Conservation (phyloP, 2,329 filamentous ascomycete genomes). For the Pseudogymnoascus sp. region DNA sequence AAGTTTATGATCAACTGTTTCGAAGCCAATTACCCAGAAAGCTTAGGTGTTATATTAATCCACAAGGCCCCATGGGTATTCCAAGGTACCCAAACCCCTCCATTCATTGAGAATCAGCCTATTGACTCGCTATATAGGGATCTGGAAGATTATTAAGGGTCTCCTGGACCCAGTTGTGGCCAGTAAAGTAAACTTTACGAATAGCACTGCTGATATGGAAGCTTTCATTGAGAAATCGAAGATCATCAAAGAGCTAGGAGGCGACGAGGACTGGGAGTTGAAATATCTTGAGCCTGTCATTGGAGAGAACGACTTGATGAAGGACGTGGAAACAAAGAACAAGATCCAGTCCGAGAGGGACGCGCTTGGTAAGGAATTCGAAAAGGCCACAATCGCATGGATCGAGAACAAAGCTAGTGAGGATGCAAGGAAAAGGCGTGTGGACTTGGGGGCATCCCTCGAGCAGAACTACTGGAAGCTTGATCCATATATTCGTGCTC, state of each 20-base stretch:
- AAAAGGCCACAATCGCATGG: conserved; percentile 70
- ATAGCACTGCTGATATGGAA: conserved; percentile 69
- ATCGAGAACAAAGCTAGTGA: conserved; percentile 46
- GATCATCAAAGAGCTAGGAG: conserved; percentile 78
- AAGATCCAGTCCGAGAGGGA: conserved; percentile 57
- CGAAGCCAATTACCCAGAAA: conserved; percentile 96
- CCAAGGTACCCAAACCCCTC: conserved; percentile 53
- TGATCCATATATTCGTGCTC: conserved; percentile 78
- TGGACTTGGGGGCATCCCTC: conserved; percentile 55
- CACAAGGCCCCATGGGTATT: conserved; percentile 98
- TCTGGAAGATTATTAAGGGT: conserved; percentile 90
- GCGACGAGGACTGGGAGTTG: conserved; percentile 79
- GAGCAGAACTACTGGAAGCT: conserved; percentile 77
- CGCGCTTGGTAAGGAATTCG: conserved; percentile 63
- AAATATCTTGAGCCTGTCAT: conserved; percentile 67
- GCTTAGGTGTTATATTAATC: conserved; percentile 78
- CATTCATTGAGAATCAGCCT: background rate
- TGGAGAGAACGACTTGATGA: conserved; percentile 72
- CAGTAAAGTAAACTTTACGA: conserved; percentile 87
- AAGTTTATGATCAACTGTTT: conserved; percentile 99
- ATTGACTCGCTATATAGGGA: conserved; percentile 44
- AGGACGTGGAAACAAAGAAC: conserved; percentile 55
- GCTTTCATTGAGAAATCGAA: conserved; percentile 64
- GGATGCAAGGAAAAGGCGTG: conserved; percentile 48
- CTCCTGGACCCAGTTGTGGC: conserved; percentile 98